Evolutionary conservation across 129 eudicot species (phyloP), one percentile per base, ranked within the genome.

Genomic region (Centrapalus pauciflorus): DNA sequence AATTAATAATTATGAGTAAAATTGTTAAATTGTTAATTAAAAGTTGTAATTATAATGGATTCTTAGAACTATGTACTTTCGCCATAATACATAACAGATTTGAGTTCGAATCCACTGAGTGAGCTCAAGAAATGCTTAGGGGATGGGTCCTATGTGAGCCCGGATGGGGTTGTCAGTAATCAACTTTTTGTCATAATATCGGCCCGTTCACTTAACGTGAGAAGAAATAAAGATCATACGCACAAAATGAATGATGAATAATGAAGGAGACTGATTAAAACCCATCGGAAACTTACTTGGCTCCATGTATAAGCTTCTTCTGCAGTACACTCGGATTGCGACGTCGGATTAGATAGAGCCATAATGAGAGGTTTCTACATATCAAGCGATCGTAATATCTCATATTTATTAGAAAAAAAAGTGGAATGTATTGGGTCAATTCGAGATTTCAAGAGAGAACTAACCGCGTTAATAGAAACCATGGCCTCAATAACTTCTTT

Each of bases 221-320:
- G n/a, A n/a, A 35, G 43, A 35, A 35, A 5, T 35, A 35, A 35
- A 35, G n/a, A 35, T 35, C 2, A 35, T 35, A 13, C 11, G 30
- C 35, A 69, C 74, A 8, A 57, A 58, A 29, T 24, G 11, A 23
- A 45, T 45, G 59, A 35, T 8, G 21, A 5, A 28, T 57, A 64
- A 16, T n/a, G n/a, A n/a, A n/a, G n/a, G n/a, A n/a, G n/a, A n/a
- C n/a, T n/a, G n/a, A n/a, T n/a, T n/a, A n/a, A 14, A 38, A 32
- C 19, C 6, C 25, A 9, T 21, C 16, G 48, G n/a, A 3, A 34
- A 75, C 72, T 79, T 83, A 94, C 99, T 84, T 94, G 71, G 61
- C 83, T 86, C 99, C 99, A 94, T 62, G 87, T 82, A 70, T 94
- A 94, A 67, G 97, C 99, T 78, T 94, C 99, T 79, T 94, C 97